Evolutionary conservation across 1,284 basidiomycete genomes (phyloP), one percentile per base, ranked within the genome.

Genomic region (Chiua sp.): DNA sequence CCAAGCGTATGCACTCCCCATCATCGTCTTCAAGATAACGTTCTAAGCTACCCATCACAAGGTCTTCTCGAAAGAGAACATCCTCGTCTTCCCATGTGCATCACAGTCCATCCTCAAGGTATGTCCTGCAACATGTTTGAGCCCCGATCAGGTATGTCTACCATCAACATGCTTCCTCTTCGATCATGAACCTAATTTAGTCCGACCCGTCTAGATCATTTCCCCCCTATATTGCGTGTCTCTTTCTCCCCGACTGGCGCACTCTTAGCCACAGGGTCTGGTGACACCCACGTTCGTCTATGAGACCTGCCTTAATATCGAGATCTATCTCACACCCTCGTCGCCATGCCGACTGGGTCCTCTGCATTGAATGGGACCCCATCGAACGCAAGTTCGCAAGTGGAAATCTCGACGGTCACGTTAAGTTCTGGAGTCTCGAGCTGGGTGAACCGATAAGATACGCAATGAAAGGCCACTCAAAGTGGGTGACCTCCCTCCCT

Each of bases 31-130:
- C 85, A 92, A 66, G 77, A 83, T 4, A 94, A 97, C 69, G 83
- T 96, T 1, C 79, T 98, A 3, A 78, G 82, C 7, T 90, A 93
- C 63, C 80, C 90, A 1, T 86, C 86, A 0, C 81, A 86, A 39
- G 79, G 84, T 0, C 94, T 94, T 72, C 91, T 92, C 0, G 83
- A 83, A 90, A 12, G 96, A 98, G 83, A 94, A 94, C 71, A 84
- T 95, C 12, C 88, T 98, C 61, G 83, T 92, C 56, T 82, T 98
- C 32, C 87, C 90, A 69, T 98, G 95, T 74, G 88, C 96, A 47
- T 97, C 97, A 4, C 96, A 98, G 75, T 96, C 96, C 22, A 93
- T 99, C 3, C 99, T 98, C 78, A 88, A 90, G 65, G 97, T 99
- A 16, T 83, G 96, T 65, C 94, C 94, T 47, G 95, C 98, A 18